A percentile compares a stretch with the other conserved stretches of the same genome.
phyloP scores from a whole-genome alignment of 495 filamentous ascomycete species.

The Penicillium daleae region DNA sequence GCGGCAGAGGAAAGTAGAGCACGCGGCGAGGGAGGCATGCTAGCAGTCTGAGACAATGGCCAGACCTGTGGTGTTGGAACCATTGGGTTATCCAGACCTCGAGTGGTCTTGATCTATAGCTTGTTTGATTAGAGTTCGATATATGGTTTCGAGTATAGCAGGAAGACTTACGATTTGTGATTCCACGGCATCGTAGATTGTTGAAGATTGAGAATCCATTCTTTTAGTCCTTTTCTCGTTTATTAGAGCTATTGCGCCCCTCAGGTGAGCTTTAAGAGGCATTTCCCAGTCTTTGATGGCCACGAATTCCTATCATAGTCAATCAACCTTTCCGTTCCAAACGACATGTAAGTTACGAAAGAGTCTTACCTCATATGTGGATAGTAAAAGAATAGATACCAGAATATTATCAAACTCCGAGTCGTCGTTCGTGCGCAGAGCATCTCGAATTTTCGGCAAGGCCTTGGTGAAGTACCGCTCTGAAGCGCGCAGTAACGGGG shows the following conservation, averaged over 20 bases:
- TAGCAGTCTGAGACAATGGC: constrained; percentile 26
- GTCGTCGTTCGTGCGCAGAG: constrained; percentile 53
- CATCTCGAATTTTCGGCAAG: constrained; percentile 54
- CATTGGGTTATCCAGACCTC: constrained; percentile 25
- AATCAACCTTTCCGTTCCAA: not conserved
- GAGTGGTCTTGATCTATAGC: constrained; percentile 34
- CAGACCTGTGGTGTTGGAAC: constrained; percentile 35
- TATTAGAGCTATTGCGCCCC: constrained; percentile 41
- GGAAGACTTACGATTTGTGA: constrained; percentile 35
- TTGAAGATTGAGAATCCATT: constrained; percentile 20
- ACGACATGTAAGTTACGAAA: not conserved
- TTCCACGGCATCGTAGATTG: constrained; percentile 35
- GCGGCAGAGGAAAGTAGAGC: constrained; percentile 30
- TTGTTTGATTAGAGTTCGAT: not conserved
- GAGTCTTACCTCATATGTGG: constrained; percentile 62
- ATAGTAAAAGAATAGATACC: constrained; percentile 64
- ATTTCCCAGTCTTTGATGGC: constrained; percentile 31
- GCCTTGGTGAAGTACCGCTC: constrained; percentile 49
- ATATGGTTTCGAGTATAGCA: too few species aligned
- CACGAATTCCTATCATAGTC: constrained; percentile 32
- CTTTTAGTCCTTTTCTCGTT: constrained; percentile 28
- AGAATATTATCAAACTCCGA: constrained; percentile 58
- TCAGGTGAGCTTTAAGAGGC: constrained; percentile 35
- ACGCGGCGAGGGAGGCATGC: constrained; percentile 19
- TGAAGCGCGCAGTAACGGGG: constrained; percentile 39